phyloP scores from a whole-genome alignment of 495 filamentous ascomycete species.

The Talaromyces thailandensis region DNA sequence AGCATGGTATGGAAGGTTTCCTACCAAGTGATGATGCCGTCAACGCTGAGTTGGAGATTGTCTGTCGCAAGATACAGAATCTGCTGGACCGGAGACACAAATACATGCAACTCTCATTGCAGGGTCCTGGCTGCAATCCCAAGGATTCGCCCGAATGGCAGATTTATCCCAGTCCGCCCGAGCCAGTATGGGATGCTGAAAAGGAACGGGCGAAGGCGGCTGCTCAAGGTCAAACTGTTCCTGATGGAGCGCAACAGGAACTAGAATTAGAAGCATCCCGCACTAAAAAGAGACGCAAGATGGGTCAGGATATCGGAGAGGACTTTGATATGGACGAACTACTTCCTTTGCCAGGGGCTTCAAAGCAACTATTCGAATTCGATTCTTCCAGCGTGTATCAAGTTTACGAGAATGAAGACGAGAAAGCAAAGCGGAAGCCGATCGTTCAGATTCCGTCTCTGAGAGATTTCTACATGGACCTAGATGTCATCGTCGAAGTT shows the following conservation, averaged over 20 bases:
- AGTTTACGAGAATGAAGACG: constrained; percentile 56
- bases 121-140: constrained; percentile 72
- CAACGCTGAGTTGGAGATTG: constrained; percentile 68
- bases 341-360: constrained; percentile 56
- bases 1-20: constrained; percentile 30
- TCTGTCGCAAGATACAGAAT: constrained; percentile 80
- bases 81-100: constrained; percentile 79
- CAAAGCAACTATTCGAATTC: constrained; percentile 61
- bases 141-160: constrained; percentile 76
- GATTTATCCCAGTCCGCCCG: constrained; percentile 85
- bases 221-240: not conserved
- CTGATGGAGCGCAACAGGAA: constrained; percentile 3
- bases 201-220: constrained; percentile 33
- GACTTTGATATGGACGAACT: constrained; percentile 80
- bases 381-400: constrained; percentile 86
- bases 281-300: constrained; percentile 58
- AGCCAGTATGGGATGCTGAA: constrained; percentile 78
- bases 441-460: constrained; percentile 77
- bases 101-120: constrained; percentile 81
- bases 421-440: constrained; percentile 53
- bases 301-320: constrained; percentile 82
- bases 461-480: constrained; percentile 88
- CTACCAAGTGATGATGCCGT: constrained; percentile 58
- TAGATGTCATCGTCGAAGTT: constrained; percentile 74
- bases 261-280: constrained; percentile 13